Evolutionary conservation across 306 rosid genomes (phyloP).

Genomic region (Parietaria judaica): DNA sequence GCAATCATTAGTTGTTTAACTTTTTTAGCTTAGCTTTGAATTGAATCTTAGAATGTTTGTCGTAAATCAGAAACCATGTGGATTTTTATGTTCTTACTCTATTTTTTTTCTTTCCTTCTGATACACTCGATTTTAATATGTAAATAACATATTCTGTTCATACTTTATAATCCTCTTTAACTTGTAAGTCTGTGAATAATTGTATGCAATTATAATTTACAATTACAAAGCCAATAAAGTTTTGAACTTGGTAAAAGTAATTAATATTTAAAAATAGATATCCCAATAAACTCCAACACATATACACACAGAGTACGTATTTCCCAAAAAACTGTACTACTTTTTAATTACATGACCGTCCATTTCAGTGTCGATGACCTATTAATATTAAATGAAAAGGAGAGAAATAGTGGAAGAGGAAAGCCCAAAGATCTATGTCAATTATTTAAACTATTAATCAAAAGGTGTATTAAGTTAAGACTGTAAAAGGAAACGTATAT

Average conservation of each 20-base stretch:
- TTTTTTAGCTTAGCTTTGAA: too few species aligned
- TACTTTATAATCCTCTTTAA: too few species aligned
- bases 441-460: too few species aligned
- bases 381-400: not conserved
- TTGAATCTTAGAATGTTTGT: not conserved
- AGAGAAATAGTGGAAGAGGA: not conserved
- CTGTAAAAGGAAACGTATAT: too few species aligned
- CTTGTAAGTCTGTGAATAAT: not conserved
- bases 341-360: conserved; percentile 2
- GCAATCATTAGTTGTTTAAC: too few species aligned
- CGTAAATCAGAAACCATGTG: conserved; percentile 3
- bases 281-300: conserved; percentile 7
- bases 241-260: too few species aligned
- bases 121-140: not conserved
- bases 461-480: too few species aligned
- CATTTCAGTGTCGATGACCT: conserved; percentile 17
- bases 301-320: not conserved
- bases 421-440: too few species aligned
- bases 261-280: not conserved
- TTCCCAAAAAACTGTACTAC: not conserved
- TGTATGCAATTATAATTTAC: conserved; percentile 3
- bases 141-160: not conserved
- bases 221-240: not conserved
- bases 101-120: not conserved
- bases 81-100: not conserved